These are phyloP conservation scores for Ganoderma sinense DNA, from an alignment of 1,284 basidiomycete species.

Conservation along the genomic window DNA sequence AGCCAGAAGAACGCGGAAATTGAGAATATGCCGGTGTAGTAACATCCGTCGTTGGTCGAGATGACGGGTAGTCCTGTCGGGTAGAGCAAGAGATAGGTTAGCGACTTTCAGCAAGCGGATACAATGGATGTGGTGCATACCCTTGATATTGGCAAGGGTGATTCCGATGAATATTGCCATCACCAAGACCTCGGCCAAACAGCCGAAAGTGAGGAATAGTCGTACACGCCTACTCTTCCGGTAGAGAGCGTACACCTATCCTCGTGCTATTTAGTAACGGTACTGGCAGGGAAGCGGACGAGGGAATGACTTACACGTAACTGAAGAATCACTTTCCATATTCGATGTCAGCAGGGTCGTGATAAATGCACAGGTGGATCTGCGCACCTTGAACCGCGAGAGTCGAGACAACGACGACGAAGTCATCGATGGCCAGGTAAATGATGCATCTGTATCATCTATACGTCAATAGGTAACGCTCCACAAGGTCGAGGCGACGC, in stretches of 20 bases:
- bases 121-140: conserved; percentile 13
- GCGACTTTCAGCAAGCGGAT: not conserved
- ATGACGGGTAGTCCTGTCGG: conserved; percentile 34
- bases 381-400: conserved; percentile 28
- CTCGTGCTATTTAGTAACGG: not conserved
- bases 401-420: conserved; percentile 30
- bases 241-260: conserved; percentile 39
- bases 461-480: not conserved
- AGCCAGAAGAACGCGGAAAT: conserved; percentile 38
- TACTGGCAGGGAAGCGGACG: too few relatives aligned
- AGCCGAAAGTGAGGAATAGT: conserved; percentile 26
- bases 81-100: not conserved
- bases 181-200: conserved; percentile 26
- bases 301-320: not conserved
- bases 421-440: conserved; percentile 31
- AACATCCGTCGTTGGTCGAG: conserved; percentile 37
- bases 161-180: conserved; percentile 36
- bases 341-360: not conserved
- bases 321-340: not conserved
- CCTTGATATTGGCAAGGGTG: conserved; percentile 31
- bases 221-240: conserved; percentile 28
- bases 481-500: not conserved
- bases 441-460: conserved; percentile 26
- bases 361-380: not conserved
- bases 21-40: conserved; percentile 32